Conservation (phyloP, 2,329 filamentous ascomycete species). For the Chalara sp. region DNA sequence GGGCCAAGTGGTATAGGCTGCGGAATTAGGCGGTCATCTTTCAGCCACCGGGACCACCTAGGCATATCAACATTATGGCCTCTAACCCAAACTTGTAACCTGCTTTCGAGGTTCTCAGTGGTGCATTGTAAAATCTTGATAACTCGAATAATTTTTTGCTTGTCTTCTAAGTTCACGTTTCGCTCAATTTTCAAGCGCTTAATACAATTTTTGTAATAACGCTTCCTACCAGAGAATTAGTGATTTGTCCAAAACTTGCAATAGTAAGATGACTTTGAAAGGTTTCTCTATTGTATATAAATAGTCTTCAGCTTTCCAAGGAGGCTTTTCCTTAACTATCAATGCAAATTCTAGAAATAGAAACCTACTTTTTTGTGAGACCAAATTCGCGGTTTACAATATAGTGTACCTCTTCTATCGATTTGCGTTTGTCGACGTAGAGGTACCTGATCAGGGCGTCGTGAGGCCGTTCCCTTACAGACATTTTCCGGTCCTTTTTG, state of each 20-base stretch:
- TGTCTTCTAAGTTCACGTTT: slow-evolving; percentile 4
- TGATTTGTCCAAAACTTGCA: neutral
- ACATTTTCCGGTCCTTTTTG: neutral
- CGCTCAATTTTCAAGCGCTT: slow-evolving; percentile 3
- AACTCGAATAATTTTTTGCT: slow-evolving; percentile 1
- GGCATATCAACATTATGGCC: slow-evolving; percentile 1
- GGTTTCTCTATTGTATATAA: neutral
- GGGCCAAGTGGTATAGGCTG: neutral
- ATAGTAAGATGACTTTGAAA: neutral
- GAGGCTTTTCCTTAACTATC: neutral
- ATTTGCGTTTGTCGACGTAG: slow-evolving; percentile 1
- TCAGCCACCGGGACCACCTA: slow-evolving; percentile 5
- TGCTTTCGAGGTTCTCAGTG: neutral
- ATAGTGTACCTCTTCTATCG: slow-evolving; percentile 1
- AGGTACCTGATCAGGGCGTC: slow-evolving; percentile 5
- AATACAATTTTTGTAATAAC: neutral
- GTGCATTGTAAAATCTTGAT: slow-evolving; percentile 1
- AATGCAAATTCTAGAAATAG: neutral
- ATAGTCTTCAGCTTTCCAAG: neutral
- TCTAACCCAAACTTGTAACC: slow-evolving; percentile 4
- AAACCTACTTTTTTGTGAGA: neutral
- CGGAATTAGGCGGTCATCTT: slow-evolving; percentile 1
- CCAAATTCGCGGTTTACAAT: slow-evolving; percentile 2
- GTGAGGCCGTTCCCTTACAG: slow-evolving; percentile 1
- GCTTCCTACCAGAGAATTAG: neutral